Conservation (phyloP, 805 yeast species). For the Metschnikowia matae region DNA sequence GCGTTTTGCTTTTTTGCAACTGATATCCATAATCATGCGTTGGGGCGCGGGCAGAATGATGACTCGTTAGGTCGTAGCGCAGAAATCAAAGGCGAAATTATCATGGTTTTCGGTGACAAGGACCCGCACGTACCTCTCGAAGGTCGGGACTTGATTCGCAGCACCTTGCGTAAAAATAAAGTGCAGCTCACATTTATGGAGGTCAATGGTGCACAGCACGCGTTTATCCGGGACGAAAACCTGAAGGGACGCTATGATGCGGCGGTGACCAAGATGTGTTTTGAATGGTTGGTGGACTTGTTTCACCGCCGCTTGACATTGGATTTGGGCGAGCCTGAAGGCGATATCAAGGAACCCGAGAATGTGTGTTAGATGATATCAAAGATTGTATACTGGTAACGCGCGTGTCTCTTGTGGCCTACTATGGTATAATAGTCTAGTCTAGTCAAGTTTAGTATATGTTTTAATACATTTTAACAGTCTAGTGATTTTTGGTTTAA, state of each 20-base stretch:
- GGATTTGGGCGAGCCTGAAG: slow-evolving; percentile 64
- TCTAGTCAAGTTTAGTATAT: no score
- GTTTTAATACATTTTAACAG: no score
- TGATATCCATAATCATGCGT: slow-evolving; percentile 64
- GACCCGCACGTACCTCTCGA: slow-evolving; percentile 78
- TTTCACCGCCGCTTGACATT: slow-evolving; percentile 64
- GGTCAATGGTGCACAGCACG: slow-evolving; percentile 77
- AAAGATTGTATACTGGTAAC: no score
- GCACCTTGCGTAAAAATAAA: slow-evolving; percentile 50
- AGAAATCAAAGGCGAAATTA: slow-evolving; percentile 56
- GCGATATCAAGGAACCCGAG: slow-evolving; percentile 47
- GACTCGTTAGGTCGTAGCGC: slow-evolving; percentile 57
- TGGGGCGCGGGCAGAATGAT: slow-evolving; percentile 62
- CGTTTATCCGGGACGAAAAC: slow-evolving; percentile 73
- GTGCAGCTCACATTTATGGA: slow-evolving; percentile 71
- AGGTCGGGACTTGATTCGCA: slow-evolving; percentile 70
- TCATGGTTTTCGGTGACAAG: slow-evolving; percentile 71
- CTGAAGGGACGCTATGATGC: slow-evolving; percentile 81
- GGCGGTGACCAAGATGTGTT: slow-evolving; percentile 65
- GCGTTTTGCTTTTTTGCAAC: slow-evolving; percentile 78
- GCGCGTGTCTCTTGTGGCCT: no score
- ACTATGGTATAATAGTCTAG: no score
- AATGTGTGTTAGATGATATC: slow-evolving; percentile 50
- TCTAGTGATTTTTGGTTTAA: no score
- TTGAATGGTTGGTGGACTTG: slow-evolving; percentile 64